Conservation (phyloP, 257 asterid genomes). For the Plantago ovata region DNA sequence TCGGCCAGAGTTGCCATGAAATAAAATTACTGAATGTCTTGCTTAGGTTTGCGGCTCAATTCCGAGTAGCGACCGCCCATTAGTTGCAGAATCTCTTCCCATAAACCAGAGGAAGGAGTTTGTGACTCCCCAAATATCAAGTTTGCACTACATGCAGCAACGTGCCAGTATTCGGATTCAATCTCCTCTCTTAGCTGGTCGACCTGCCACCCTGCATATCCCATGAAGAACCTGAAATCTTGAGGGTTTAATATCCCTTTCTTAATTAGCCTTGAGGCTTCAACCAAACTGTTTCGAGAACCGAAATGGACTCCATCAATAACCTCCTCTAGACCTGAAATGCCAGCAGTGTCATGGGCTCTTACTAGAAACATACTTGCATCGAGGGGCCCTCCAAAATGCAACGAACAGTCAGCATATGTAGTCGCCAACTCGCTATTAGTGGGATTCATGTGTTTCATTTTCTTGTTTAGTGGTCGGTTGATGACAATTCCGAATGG, state of each 20-base stretch:
- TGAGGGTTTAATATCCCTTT: constrained; percentile 61
- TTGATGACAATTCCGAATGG: constrained; percentile 86
- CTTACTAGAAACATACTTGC: constrained; percentile 79
- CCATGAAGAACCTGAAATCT: constrained; percentile 83
- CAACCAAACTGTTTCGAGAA: constrained; percentile 72
- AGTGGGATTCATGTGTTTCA: constrained; percentile 78
- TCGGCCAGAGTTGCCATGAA: constrained; percentile 15
- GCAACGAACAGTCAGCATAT: constrained; percentile 71
- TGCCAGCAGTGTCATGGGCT: constrained; percentile 40
- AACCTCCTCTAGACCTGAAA: constrained; percentile 66
- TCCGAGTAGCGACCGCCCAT: constrained; percentile 97
- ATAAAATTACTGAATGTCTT: constrained; percentile 45
- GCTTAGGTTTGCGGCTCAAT: constrained; percentile 92
- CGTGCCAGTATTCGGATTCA: constrained; percentile 75
- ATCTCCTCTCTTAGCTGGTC: constrained; percentile 85
- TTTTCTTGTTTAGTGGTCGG: constrained; percentile 74
- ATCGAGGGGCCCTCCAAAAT: constrained; percentile 95
- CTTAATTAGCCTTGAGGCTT: constrained; percentile 65
- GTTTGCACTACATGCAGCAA: constrained; percentile 83
- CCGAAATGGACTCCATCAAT: constrained; percentile 79
- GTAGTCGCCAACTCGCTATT: constrained; percentile 74
- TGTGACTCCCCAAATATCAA: constrained; percentile 53
- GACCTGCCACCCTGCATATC: constrained; percentile 93
- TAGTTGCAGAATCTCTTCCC: constrained; percentile 88
- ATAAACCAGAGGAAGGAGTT: constrained; percentile 51